A percentile compares a stretch with the other conserved stretches of the same genome.
Conservation (phyloP, 176 grass and related monocot genomes). For the Musa schizocarpa region DNA sequence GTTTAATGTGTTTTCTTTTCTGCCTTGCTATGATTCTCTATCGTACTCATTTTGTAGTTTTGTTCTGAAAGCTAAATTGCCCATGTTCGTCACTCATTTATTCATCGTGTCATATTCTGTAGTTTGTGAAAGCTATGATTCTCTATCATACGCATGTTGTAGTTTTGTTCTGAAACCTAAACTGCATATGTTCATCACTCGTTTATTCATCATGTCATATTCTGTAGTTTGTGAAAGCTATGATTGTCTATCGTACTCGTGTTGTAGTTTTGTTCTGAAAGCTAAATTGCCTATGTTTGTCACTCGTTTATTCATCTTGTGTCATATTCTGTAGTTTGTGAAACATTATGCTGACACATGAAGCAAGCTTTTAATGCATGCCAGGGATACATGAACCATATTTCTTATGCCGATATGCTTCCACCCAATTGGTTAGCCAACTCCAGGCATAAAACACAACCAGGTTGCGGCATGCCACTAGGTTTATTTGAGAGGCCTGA, state of each 20-base stretch:
- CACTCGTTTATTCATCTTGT: neutral
- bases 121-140: neutral
- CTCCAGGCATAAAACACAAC: conserved; percentile 9
- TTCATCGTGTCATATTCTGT: neutral
- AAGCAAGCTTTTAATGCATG: neutral
- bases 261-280: neutral
- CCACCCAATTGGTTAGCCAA: neutral
- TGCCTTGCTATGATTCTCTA: neutral
- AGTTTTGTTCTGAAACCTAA: neutral
- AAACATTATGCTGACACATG: neutral
- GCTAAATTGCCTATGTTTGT: neutral
- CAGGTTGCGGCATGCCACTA: neutral
- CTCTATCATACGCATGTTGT: neutral
- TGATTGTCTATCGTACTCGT: neutral
- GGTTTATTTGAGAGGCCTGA: conserved; percentile 17
- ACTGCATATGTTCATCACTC: neutral
- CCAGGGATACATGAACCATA: conserved; percentile 4
- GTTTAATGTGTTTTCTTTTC: neutral
- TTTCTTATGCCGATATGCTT: neutral
- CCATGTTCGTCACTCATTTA: neutral
- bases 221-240: neutral
- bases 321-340: neutral
- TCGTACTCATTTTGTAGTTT: neutral
- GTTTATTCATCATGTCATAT: neutral
- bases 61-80: neutral